phyloP scores from a whole-genome alignment of 1,139 yeast genomes.

The Suhomyces terraborum region DNA sequence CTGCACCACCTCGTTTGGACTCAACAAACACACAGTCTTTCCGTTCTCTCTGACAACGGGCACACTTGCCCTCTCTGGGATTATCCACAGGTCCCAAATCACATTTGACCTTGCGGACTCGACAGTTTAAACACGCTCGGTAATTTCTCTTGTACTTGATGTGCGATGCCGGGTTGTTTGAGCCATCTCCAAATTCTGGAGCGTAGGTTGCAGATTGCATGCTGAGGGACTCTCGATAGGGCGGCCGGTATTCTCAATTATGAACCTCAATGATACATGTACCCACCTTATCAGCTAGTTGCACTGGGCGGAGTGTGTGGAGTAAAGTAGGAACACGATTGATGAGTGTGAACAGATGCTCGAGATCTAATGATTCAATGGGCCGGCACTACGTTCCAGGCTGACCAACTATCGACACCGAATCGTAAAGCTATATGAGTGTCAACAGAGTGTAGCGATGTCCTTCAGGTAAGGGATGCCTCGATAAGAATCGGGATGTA shows the following conservation, averaged over 20 bases:
- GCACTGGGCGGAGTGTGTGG: too few relatives aligned
- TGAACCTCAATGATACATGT: too few relatives aligned
- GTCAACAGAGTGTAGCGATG: too few relatives aligned
- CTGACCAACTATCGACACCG: too few relatives aligned
- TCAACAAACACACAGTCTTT: constrained; percentile 79
- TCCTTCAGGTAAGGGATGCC: not conserved
- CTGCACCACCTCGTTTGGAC: constrained; percentile 57
- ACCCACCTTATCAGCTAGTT: too few relatives aligned
- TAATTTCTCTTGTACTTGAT: constrained; percentile 51
- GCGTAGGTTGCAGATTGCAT: not conserved
- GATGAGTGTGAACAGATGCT: too few relatives aligned
- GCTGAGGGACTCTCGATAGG: not conserved
- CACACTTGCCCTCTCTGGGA: constrained; percentile 84
- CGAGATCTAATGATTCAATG: too few relatives aligned
- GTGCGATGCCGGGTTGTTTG: not conserved
- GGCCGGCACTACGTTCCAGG: too few relatives aligned
- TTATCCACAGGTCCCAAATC: constrained; percentile 75
- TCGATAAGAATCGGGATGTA: not conserved
- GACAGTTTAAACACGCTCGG: constrained; percentile 81
- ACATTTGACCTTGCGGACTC: constrained; percentile 81
- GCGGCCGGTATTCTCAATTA: too few relatives aligned
- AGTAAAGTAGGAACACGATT: too few relatives aligned
- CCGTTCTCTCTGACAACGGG: constrained; percentile 77
- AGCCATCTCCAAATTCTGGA: not conserved
- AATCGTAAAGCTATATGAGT: too few relatives aligned